Evolutionary conservation across 768 basidiomycete genomes (phyloP).

Genomic region (Gloeophyllum trabeum): DNA sequence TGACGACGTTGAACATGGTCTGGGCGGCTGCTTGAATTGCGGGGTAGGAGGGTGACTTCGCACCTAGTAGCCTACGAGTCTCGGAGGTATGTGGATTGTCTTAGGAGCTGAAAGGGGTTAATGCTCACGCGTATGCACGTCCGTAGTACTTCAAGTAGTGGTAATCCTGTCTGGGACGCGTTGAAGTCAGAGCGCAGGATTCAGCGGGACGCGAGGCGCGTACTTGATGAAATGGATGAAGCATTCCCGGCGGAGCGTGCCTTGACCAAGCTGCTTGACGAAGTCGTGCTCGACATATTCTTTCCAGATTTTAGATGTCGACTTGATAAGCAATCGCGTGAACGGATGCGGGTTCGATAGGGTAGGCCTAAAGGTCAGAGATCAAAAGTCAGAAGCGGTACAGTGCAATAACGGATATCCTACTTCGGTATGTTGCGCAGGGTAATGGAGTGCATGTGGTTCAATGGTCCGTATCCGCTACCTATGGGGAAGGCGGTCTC

Average conservation of each 20-base stretch:
- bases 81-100: not conserved
- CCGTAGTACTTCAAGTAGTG: constrained; percentile 76
- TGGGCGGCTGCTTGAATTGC: constrained; percentile 52
- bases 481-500: constrained; percentile 58
- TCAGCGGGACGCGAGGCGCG: constrained; percentile 9
- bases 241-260: constrained; percentile 48
- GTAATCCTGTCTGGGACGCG: constrained; percentile 59
- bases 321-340: constrained; percentile 48
- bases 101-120: constrained; percentile 9
- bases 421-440: constrained; percentile 39
- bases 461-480: constrained; percentile 72
- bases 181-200: not conserved
- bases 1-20: constrained; percentile 50
- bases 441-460: constrained; percentile 63
- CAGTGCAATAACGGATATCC: constrained; percentile 18
- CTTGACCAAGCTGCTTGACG: constrained; percentile 62
- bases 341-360: constrained; percentile 56
- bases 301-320: constrained; percentile 48
- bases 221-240: constrained; percentile 85
- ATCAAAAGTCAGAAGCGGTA: not conserved
- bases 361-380: constrained; percentile 34
- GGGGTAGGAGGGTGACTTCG: constrained; percentile 59
- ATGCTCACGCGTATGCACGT: constrained; percentile 74
- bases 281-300: constrained; percentile 79
- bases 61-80: constrained; percentile 50